Base-by-base conservation (phyloP, 805 yeast species). In the Geotrichum ghanense region DNA sequence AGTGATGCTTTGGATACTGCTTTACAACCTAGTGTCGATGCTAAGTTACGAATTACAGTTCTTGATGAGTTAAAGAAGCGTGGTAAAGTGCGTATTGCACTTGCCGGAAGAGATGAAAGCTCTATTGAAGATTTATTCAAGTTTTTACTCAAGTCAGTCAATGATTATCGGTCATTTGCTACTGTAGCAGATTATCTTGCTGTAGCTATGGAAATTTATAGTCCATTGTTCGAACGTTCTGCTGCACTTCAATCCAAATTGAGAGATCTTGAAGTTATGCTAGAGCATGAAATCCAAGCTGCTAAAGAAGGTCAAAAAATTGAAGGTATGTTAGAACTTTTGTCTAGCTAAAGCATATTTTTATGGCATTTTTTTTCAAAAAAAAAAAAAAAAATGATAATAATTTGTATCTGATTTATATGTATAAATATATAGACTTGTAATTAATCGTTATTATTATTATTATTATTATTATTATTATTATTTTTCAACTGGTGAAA, bases 271-370 rank as follows among this genome's bases (percentile, higher is more conserved):
- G 71, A 73, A 37, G 45, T 45, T 5, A 78, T 76, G 56, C 71
- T 90, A 22, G 75, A 73, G 48, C 60, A 67, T 26, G 97, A 90
- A 65, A 76, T 88, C 21, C 74, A 73, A 48, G 80, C 83, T 58
- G 84, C 95, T 41, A 77, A 78, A 60, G 96, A 89, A 60, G 95
- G 97, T 4, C 83, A 82, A 62, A 81, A 79, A 61, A 78, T 92
- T 41, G 87, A 83, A 57, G 98, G 98, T 46, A 92, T 92, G 97
- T 69, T 92, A 56, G 94, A 87, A 64, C 65, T 92, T 55, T 71
- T 90, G 56, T 81, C 88, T n/a, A 42, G 48, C 41, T 39, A 25
- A 25, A 25, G 9, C 14, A 25, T 25, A 25, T 25, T n/a, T n/a
- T n/a, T n/a, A n/a, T n/a, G n/a, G n/a, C n/a, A n/a, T n/a, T n/a